phyloP scores from a whole-genome alignment of 257 asterid genomes.

The Catharanthus roseus region DNA sequence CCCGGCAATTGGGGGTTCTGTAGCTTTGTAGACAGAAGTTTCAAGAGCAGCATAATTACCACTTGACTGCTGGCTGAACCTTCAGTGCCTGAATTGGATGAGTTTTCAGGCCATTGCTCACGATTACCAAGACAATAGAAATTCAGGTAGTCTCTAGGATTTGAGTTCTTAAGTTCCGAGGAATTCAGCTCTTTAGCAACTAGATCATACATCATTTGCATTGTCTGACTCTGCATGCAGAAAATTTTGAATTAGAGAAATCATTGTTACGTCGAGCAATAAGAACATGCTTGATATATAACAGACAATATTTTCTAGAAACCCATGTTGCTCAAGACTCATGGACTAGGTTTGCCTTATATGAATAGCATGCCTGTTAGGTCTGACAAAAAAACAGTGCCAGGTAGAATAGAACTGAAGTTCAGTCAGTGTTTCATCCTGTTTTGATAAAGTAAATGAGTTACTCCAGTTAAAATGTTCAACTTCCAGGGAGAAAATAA shows the following conservation, averaged over 20 bases:
- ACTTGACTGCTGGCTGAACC: conserved; percentile 27
- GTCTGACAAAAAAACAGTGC: neutral
- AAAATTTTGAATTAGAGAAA: conserved; percentile 6
- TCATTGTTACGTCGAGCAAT: neutral
- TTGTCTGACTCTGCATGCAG: conserved; percentile 50
- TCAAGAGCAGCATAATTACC: conserved; percentile 23
- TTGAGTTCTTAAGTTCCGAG: conserved; percentile 25
- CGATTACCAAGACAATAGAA: conserved; percentile 56
- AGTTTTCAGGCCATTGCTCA: conserved; percentile 28
- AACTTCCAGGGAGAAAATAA: neutral
- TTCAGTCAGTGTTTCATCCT: neutral
- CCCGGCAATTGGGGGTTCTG: neutral
- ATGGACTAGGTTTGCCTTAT: neutral
- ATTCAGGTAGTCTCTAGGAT: conserved; percentile 40
- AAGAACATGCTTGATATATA: neutral
- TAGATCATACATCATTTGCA: conserved; percentile 49
- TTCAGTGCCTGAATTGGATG: conserved; percentile 20
- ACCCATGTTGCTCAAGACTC: neutral
- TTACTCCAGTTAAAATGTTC: neutral
- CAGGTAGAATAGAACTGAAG: neutral
- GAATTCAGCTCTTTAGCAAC: conserved; percentile 37
- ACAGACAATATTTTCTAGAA: neutral
- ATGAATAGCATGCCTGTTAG: neutral
- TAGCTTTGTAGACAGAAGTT: conserved; percentile 3
- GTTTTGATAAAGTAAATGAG: neutral